Conservation (phyloP, 352 stramenopile species). For the Globisporangium cystogenes region DNA sequence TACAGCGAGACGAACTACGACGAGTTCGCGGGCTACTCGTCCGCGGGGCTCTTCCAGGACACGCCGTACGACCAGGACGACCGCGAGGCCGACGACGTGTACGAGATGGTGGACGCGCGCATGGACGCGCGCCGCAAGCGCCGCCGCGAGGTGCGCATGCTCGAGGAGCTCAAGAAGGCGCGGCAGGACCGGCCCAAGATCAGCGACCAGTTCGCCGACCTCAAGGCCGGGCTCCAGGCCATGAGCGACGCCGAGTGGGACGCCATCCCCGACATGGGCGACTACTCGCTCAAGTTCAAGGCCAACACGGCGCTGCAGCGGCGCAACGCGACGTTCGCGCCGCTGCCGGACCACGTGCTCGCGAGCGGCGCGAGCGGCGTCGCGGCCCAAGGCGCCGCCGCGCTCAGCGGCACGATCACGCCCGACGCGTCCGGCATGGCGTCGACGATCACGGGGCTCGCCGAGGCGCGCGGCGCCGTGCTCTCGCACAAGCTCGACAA, state of each 20-base stretch:
- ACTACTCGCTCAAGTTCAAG: conserved; percentile 94
- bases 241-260: conserved; percentile 96
- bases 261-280: conserved; percentile 95
- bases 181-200: conserved; percentile 91
- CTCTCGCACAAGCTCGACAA: conserved; percentile 96
- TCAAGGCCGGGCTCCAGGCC: conserved; percentile 91
- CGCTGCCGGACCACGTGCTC: conserved; percentile 93
- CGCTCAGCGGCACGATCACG: conserved; percentile 51
- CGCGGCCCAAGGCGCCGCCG: conserved; percentile 8
- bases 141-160: conserved; percentile 70
- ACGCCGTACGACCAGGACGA: conserved; percentile 96
- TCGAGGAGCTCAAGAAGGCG: conserved; percentile 86
- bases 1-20: conserved; percentile 92
- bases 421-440: conserved; percentile 62
- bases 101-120: conserved; percentile 93
- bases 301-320: conserved; percentile 88
- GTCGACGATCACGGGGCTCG: conserved; percentile 83
- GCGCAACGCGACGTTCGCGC: conserved; percentile 93
- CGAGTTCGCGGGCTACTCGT: conserved; percentile 87
- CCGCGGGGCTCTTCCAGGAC: conserved; percentile 84
- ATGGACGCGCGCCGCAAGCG: conserved; percentile 93
- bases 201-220: conserved; percentile 96
- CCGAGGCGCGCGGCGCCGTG: conserved; percentile 90
- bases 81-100: conserved; percentile 95
- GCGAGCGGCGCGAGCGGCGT: conserved; percentile 33